A percentile compares a stretch with the other conserved stretches of the same genome.
Evolutionary conservation across 1,139 yeast species (phyloP).

Genomic region (Suhomyces anneliseae): DNA sequence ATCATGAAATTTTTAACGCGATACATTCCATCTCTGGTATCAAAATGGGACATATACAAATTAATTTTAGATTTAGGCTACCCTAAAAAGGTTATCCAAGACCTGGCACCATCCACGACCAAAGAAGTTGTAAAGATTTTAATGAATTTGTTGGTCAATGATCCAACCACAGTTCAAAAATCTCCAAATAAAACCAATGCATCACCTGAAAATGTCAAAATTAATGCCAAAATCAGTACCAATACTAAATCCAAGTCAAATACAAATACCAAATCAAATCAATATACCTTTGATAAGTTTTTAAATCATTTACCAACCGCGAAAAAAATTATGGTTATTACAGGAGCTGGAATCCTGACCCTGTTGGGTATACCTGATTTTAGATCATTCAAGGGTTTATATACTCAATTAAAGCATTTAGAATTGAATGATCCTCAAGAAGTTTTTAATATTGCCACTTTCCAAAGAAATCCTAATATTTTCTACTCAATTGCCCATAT

Average conservation of each 20-base stretch:
- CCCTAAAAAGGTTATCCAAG: constrained; percentile 9
- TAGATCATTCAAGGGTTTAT: constrained; percentile 85
- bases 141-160: constrained; percentile 17
- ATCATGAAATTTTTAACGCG: constrained; percentile 17
- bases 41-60: constrained; percentile 16
- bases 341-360: constrained; percentile 97
- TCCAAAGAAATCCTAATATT: constrained; percentile 73
- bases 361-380: constrained; percentile 94
- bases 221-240: not conserved
- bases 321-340: constrained; percentile 68
- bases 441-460: constrained; percentile 76
- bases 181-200: not conserved
- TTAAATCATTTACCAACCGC: constrained; percentile 13
- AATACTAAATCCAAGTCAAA: not conserved
- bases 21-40: constrained; percentile 18
- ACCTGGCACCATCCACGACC: constrained; percentile 9
- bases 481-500: constrained; percentile 87
- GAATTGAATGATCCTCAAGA: constrained; percentile 92
- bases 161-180: constrained; percentile 4
- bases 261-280: not conserved
- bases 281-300: constrained; percentile 9
- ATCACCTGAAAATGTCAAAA: no score
- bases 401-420: constrained; percentile 59
- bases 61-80: constrained; percentile 22
- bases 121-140: constrained; percentile 18